phyloP scores from a whole-genome alignment of 1,284 basidiomycete genomes.

The Melampsora occidentalis region DNA sequence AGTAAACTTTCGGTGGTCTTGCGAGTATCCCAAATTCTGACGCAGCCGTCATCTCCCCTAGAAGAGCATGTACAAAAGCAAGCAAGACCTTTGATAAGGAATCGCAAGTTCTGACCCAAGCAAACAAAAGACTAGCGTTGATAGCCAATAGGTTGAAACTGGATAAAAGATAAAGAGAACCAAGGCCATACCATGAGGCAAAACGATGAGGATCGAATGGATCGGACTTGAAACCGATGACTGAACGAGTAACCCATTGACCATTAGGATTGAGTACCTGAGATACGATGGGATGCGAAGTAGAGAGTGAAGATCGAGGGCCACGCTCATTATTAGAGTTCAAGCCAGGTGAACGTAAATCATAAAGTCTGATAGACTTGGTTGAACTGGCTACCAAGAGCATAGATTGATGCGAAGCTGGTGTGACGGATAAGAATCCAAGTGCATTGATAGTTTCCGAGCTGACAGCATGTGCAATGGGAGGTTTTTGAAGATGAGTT shows the following conservation, averaged over 20 bases:
- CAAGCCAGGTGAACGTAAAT: slow-evolving; percentile 21
- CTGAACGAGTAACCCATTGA: slow-evolving; percentile 26
- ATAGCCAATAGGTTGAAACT: background rate
- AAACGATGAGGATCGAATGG: slow-evolving; percentile 36
- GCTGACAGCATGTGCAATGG: slow-evolving; percentile 19
- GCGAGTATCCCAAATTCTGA: slow-evolving; percentile 37
- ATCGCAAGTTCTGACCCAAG: background rate
- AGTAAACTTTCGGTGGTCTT: slow-evolving; percentile 32
- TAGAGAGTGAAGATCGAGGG: background rate
- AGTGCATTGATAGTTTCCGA: slow-evolving; percentile 25
- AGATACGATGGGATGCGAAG: background rate
- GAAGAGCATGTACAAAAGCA: background rate
- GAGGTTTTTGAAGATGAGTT: background rate
- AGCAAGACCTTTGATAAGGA: background rate
- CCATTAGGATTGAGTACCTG: slow-evolving; percentile 17
- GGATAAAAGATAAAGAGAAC: background rate
- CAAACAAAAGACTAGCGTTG: background rate
- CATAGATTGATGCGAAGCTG: slow-evolving; percentile 5
- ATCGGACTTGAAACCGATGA: slow-evolving; percentile 34
- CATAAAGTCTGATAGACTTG: slow-evolving; percentile 26
- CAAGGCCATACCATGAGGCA: slow-evolving; percentile 30
- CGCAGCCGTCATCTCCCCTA: slow-evolving; percentile 36
- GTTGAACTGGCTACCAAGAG: slow-evolving; percentile 28
- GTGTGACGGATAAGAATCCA: slow-evolving; percentile 13
- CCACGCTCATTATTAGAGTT: background rate